These are phyloP conservation scores for Trichoderma citrinoviride DNA, from an alignment of 2,329 filamentous ascomycete genomes.

Conservation along the genomic window DNA sequence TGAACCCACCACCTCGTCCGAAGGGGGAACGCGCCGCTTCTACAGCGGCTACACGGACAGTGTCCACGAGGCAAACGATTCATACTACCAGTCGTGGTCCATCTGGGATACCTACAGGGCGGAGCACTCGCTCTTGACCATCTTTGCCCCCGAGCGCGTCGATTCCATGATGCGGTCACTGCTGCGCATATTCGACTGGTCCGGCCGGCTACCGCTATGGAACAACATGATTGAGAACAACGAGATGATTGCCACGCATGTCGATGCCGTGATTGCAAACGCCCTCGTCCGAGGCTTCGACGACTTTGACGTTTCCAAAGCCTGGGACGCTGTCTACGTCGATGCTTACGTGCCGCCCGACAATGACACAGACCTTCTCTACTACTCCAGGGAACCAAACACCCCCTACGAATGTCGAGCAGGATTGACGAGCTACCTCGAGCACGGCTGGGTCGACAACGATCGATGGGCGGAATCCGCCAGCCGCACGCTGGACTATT, in stretches of 20 bases:
- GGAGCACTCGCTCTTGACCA: constrained; percentile 44
- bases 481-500: constrained; percentile 47
- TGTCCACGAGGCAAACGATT: constrained; percentile 41
- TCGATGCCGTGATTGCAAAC: constrained; percentile 48
- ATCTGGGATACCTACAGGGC: constrained; percentile 51
- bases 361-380: constrained; percentile 43
- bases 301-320: constrained; percentile 42
- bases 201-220: constrained; percentile 47
- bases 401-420: constrained; percentile 47
- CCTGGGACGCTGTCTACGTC: constrained; percentile 44
- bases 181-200: constrained; percentile 46
- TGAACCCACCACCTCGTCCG: constrained; percentile 36
- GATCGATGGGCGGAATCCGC: constrained; percentile 47
- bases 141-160: constrained; percentile 46
- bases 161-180: constrained; percentile 48
- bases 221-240: constrained; percentile 50
- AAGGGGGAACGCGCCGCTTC: constrained; percentile 32
- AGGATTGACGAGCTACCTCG: constrained; percentile 44
- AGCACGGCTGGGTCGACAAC: constrained; percentile 46
- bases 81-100: constrained; percentile 50
- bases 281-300: constrained; percentile 43
- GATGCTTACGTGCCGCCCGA: constrained; percentile 46
- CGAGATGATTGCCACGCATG: constrained; percentile 51
- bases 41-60: constrained; percentile 49
- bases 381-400: constrained; percentile 46